phyloP scores from a whole-genome alignment of 208 protist species.

The Tritrichomonas musculus region DNA sequence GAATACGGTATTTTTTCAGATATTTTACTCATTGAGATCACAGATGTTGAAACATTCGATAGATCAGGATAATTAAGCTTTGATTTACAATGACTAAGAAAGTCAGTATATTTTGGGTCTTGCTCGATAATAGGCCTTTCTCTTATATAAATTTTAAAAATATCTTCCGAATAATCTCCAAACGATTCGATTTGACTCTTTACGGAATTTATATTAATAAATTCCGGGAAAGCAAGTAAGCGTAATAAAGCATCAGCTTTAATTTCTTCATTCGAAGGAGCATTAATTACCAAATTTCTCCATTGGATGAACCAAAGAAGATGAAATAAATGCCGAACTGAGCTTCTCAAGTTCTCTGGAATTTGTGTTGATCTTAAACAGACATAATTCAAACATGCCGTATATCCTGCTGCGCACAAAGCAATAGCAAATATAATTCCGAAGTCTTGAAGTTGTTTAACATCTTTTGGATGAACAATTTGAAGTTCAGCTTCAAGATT shows the following conservation, averaged over 20 bases:
- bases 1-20: background rate
- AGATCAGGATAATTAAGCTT: no score
- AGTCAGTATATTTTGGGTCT: no score
- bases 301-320: background rate
- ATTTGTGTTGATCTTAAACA: background rate
- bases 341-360: background rate
- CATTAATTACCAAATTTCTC: background rate
- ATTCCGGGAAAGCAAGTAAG: background rate
- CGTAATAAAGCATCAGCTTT: background rate
- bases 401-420: background rate
- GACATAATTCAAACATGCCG: background rate
- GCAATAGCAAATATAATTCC: background rate
- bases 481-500: background rate
- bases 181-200: background rate
- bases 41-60: no score
- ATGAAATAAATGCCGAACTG: background rate
- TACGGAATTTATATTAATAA: background rate
- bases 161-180: background rate
- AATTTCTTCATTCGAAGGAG: background rate
- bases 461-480: background rate
- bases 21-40: background rate
- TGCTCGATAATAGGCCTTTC: no score
- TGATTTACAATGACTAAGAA: no score
- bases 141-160: background rate
- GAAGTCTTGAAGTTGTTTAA: background rate